Conservation (phyloP, 495 filamentous ascomycete genomes). For the Hypoxylon rickii region DNA sequence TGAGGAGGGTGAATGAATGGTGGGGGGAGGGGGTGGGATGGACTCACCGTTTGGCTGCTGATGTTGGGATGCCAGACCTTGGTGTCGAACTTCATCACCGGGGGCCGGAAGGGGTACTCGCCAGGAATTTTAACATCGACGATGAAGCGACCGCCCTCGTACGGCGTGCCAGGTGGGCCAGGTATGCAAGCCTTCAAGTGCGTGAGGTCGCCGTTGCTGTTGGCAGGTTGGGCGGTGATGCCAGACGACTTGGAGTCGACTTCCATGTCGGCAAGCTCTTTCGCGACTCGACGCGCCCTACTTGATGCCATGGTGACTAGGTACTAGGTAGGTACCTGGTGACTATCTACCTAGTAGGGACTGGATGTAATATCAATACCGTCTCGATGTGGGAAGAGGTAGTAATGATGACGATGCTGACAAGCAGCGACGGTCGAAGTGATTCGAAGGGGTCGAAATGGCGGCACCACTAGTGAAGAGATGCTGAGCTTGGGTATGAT, state of each 20-base stretch:
- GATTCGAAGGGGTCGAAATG: no score
- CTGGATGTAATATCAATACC: no score
- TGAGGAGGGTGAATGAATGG: background rate
- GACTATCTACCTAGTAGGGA: no score
- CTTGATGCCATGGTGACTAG: slow-evolving; percentile 68
- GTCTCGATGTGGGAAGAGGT: no score
- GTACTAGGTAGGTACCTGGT: background rate
- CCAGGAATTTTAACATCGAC: slow-evolving; percentile 86
- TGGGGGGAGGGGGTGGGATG: background rate
- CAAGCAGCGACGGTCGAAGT: no score
- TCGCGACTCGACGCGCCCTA: slow-evolving; percentile 80
- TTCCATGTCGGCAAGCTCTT: slow-evolving; percentile 88
- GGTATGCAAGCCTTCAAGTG: slow-evolving; percentile 83
- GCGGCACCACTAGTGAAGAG: no score
- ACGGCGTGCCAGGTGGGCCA: slow-evolving; percentile 91
- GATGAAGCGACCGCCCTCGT: slow-evolving; percentile 82
- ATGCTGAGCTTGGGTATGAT: background rate
- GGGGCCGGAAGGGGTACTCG: slow-evolving; percentile 93
- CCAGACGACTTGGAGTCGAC: slow-evolving; percentile 70
- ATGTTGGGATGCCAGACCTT: slow-evolving; percentile 99
- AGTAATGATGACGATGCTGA: no score
- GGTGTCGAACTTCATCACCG: slow-evolving; percentile 90
- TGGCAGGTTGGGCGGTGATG: slow-evolving; percentile 68
- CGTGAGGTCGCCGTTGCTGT: slow-evolving; percentile 72
- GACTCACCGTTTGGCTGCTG: slow-evolving; percentile 89